Conservation (phyloP, 805 yeast genomes). For the Sugiyamaella qingdaonensis region DNA sequence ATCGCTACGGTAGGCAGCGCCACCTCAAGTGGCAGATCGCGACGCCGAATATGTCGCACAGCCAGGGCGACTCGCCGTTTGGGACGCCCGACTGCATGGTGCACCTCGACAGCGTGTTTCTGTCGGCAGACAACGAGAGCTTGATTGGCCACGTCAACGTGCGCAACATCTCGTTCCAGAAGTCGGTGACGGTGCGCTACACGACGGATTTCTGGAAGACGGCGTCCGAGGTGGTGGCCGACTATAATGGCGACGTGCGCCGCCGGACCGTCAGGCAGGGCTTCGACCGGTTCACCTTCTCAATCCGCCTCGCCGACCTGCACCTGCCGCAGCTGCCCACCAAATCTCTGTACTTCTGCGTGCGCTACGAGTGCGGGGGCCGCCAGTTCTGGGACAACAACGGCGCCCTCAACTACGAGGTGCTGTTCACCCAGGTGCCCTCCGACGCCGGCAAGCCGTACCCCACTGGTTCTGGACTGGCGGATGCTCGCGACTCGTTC, state of each 20-base stretch:
- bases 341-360: conserved; percentile 48
- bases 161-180: conserved; percentile 64
- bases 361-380: conserved; percentile 47
- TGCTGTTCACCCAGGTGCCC: conserved; percentile 36
- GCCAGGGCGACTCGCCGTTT: conserved; percentile 15
- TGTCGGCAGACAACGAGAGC: conserved; percentile 53
- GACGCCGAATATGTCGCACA: conserved; percentile 31
- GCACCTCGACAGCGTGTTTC: conserved; percentile 60
- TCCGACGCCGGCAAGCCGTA: no score
- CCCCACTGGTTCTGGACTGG: no score
- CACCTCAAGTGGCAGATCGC: conserved; percentile 28
- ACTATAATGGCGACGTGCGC: conserved; percentile 50
- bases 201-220: conserved; percentile 78
- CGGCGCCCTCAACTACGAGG: conserved; percentile 50
- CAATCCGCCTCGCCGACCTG: conserved; percentile 40
- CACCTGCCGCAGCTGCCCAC: conserved; percentile 28
- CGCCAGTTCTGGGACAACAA: conserved; percentile 80
- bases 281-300: conserved; percentile 66
- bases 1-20: background rate
- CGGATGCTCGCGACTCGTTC: no score
- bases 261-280: conserved; percentile 27
- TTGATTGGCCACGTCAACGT: conserved; percentile 76
- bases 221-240: conserved; percentile 61
- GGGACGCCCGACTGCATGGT: conserved; percentile 36
- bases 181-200: conserved; percentile 65